These are phyloP conservation scores for Candida chauliodis DNA, from an alignment of 805 yeast genomes.

Conservation along the genomic window DNA sequence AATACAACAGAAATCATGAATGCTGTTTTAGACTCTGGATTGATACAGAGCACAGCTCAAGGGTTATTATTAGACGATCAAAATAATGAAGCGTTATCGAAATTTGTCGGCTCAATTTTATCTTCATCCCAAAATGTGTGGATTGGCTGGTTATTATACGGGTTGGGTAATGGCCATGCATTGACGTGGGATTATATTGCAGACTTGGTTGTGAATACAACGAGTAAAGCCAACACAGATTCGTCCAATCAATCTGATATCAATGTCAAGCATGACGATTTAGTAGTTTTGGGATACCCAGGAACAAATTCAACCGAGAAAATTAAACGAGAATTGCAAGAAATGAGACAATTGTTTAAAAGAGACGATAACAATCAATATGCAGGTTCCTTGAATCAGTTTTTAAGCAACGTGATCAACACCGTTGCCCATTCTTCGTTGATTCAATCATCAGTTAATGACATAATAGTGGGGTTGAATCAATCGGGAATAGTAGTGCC, in stretches of 20 bases:
- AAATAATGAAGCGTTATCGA: conserved; percentile 24
- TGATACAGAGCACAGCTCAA: conserved; percentile 22
- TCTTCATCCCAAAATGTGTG: conserved; percentile 21
- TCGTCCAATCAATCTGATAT: conserved; percentile 3
- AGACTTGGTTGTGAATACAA: conserved; percentile 23
- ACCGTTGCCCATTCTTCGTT: conserved; percentile 20
- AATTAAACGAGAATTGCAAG: conserved; percentile 1
- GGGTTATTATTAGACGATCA: conserved; percentile 27
- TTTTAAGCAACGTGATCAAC: conserved; percentile 27
- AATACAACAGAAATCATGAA: conserved; percentile 22
- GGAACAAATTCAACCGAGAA: conserved; percentile 1
- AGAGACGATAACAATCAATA: conserved; percentile 11
- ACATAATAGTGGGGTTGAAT: conserved; percentile 28
- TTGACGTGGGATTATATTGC: conserved; percentile 29
- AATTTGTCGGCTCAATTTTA: conserved; percentile 23
- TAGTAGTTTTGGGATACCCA: not conserved
- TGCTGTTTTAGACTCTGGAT: conserved; percentile 21
- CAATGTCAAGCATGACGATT: not conserved
- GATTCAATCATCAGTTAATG: conserved; percentile 17
- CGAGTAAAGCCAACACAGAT: conserved; percentile 13
- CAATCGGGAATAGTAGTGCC: conserved; percentile 28
- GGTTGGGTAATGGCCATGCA: conserved; percentile 31
- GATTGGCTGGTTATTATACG: conserved; percentile 25
- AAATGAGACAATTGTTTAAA: not conserved
- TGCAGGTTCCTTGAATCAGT: conserved; percentile 29